A percentile compares a stretch with the other conserved stretches of the same genome.
Evolutionary conservation across 306 rosid species (phyloP).

Genomic region (Casuarina cunninghamiana): DNA sequence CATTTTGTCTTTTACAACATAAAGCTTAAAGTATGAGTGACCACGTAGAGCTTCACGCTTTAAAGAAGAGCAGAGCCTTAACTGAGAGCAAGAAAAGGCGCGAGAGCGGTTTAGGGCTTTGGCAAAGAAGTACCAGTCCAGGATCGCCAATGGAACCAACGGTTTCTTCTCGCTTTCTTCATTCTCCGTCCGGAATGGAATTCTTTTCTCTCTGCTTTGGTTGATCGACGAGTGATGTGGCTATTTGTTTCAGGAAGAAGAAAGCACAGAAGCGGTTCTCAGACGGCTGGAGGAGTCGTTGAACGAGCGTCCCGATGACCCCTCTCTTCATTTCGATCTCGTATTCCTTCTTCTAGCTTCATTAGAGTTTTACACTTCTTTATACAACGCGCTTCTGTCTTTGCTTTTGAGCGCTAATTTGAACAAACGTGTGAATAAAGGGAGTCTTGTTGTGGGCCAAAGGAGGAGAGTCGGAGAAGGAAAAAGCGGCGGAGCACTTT

Average conservation of each 20-base stretch:
- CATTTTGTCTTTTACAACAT: no score
- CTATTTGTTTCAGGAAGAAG: constrained; percentile 20
- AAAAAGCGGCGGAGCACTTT: constrained; percentile 69
- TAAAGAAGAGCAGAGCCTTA: no score
- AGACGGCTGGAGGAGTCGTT: constrained; percentile 40
- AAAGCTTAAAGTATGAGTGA: no score
- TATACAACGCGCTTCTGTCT: neutral
- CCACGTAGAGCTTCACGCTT: no score
- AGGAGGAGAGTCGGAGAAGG: constrained; percentile 42
- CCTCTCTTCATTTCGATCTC: constrained; percentile 51
- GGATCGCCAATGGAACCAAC: neutral
- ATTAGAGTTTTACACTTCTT: neutral
- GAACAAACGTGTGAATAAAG: constrained; percentile 29
- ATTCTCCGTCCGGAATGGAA: neutral
- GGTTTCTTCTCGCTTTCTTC: neutral
- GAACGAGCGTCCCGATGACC: constrained; percentile 45
- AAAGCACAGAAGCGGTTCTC: constrained; percentile 21
- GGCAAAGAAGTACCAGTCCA: neutral
- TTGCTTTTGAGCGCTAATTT: neutral
- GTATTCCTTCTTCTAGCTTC: constrained; percentile 19
- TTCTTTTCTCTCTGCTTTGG: neutral
- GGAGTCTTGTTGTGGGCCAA: constrained; percentile 63
- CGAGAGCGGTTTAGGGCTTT: neutral
- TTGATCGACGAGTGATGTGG: neutral
- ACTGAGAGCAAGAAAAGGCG: neutral